A percentile compares a stretch with the other conserved stretches of the same genome.
Conservation (phyloP, 257 asterid genomes). For the Thymus quinquecostatus region DNA sequence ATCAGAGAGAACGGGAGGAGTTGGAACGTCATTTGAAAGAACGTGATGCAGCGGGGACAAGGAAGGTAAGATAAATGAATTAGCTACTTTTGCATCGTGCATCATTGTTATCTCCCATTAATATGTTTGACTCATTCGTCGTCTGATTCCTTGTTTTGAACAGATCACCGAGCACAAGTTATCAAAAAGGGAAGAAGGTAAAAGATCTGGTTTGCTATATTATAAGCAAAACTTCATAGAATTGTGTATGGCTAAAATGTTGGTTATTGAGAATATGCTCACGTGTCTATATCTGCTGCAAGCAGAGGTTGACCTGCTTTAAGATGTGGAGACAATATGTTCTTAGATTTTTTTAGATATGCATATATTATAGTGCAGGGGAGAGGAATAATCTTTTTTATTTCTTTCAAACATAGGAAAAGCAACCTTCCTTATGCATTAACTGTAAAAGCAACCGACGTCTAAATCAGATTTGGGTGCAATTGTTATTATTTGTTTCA, state of each 20-base stretch:
- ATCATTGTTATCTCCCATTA: slow-evolving; percentile 6
- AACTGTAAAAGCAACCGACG: neutral
- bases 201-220: neutral
- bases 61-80: slow-evolving; percentile 58
- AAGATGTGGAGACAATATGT: neutral
- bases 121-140: slow-evolving; percentile 25
- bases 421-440: neutral
- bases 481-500: neutral
- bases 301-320: neutral
- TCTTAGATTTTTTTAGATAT: neutral
- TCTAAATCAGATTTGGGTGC: neutral
- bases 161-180: slow-evolving; percentile 77
- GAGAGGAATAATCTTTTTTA: neutral
- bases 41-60: slow-evolving; percentile 88
- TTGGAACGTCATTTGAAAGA: slow-evolving; percentile 78
- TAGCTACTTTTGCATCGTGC: neutral
- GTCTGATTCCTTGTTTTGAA: slow-evolving; percentile 28
- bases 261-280: no score
- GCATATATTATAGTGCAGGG: neutral
- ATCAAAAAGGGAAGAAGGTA: slow-evolving; percentile 85
- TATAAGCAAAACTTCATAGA: no score
- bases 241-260: no score
- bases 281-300: no score
- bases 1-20: slow-evolving; percentile 89
- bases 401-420: neutral